A percentile compares a stretch with the other conserved stretches of the same genome.
These are phyloP conservation scores for Scutellaria galericulata DNA, from an alignment of 257 asterid species.

Conservation along the genomic window DNA sequence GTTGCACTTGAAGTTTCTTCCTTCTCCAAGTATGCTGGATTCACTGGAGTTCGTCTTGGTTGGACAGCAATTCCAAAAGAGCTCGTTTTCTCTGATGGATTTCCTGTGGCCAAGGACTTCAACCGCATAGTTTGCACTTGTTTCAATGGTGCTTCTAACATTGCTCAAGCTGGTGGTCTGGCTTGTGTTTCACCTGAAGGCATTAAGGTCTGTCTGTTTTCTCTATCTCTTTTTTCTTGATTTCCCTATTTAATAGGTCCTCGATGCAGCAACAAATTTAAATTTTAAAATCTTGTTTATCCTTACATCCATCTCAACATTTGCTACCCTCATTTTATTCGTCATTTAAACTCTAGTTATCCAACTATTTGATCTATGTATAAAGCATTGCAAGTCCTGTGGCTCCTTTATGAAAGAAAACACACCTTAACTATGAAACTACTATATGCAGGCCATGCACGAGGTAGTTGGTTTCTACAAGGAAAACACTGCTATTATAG, in stretches of 20 bases:
- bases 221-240: neutral
- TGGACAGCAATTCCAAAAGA: conserved; percentile 94
- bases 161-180: conserved; percentile 95
- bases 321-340: too few relatives aligned
- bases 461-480: conserved; percentile 90
- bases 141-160: conserved; percentile 95
- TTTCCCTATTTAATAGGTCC: neutral
- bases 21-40: conserved; percentile 94
- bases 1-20: conserved; percentile 98
- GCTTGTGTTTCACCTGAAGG: conserved; percentile 91
- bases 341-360: too few relatives aligned
- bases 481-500: conserved; percentile 83
- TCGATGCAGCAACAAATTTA: neutral
- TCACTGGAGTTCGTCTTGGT: conserved; percentile 97
- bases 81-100: conserved; percentile 86
- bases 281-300: too few relatives aligned
- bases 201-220: conserved; percentile 63
- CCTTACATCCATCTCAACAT: too few relatives aligned
- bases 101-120: conserved; percentile 92
- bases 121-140: conserved; percentile 92
- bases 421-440: neutral
- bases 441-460: conserved; percentile 78
- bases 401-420: too few relatives aligned
- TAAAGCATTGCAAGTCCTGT: too few relatives aligned
- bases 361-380: too few relatives aligned